Base-by-base conservation (phyloP, 2,329 filamentous ascomycete genomes). In the Fusarium pseudoanthophilum region DNA sequence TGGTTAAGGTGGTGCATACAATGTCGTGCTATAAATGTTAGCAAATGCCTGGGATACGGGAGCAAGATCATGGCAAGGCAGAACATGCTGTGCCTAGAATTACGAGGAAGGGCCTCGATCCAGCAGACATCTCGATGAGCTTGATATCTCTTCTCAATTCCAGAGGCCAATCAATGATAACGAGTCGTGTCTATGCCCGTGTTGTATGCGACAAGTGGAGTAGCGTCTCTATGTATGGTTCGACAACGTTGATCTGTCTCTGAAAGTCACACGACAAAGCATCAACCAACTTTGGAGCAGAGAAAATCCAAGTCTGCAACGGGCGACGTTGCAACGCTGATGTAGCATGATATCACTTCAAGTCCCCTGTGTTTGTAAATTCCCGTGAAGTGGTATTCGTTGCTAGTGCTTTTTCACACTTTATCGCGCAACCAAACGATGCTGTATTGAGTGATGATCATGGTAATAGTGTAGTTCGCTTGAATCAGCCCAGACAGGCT, bases 331-430 rank as follows among this genome's bases (percentile, higher is more conserved):
- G 60, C 53, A 66, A 56, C 42, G 57, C 49, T 73, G 39, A 71
- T 78, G 78, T 79, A 68, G 53, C 66, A 80, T 81, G 79, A 81
- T 81, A 80, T 81, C 80, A 81, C 79, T 71, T 64, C 58, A 65
- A 58, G 64, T 63, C 42, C 46, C 40, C 45, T 60, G 49, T 56
- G 51, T 45, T 64, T 39, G 48, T 53, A 43, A 45, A 64, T 39
- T 43, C 30, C 43, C 43, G 49, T 43, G 26, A 45, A 39, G 56
- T 36, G 46, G 26, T 26, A 62, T 60, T 70, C 39, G 40, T 48
- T 55, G 66, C 45, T 69, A 42, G 49, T 49, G 48, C 42, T 20
- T 60, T 42, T 69, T 21, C 65, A 52, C 51, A 43, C 42, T 49
- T 39, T 51, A 48, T 48, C 42, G 36, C 42, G 55, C 30, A 32